Evolutionary conservation across 2,329 filamentous ascomycete genomes (phyloP), one percentile per base, ranked within the genome.

Genomic region (Aspergillus pseudotamarii): DNA sequence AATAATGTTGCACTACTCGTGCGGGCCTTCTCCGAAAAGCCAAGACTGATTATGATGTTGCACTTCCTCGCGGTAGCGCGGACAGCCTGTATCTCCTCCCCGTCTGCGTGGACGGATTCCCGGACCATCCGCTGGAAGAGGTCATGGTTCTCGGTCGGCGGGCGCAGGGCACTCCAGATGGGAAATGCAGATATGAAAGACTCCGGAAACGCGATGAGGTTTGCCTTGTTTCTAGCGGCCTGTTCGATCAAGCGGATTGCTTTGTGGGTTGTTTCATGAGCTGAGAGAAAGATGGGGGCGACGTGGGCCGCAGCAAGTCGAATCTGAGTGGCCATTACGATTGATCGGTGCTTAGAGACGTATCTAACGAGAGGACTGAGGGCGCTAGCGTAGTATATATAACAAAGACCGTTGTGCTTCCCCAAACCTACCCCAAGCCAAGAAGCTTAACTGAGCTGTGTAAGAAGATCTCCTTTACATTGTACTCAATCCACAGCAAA

Each of bases 141-240:
- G 11, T 72, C 69, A 61, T 87, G 84, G 62, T 85, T 85, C 6
- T 84, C 79, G 0, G 79, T 80, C 0, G 85, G 85, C 0, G 84
- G 68, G 0, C 77, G 74, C 0, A 84, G 26, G 1, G 82, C 74
- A 23, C 79, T 82, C 84, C 85, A 86, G 23, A 85, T 60, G 0
- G 85, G 84, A 56, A 85, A 87, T 0, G 82, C 84, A 0, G 84
- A 79, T 48, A 86, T 84, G 67, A 78, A 84, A 0, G 82, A 80
- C 68, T 86, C 84, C 0, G 85, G 84, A 65, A 86, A 86, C 32
- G 85, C 80, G 14, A 86, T 78, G 4, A 87, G 72, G 26, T 85
- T 79, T 9, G 84, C 83, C 0, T 69, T 68, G 57, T 82, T 77
- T 1, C 57, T 62, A 0, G 82, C 78, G 0, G 84, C 83, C 64